Evolutionary conservation across 768 basidiomycete species (phyloP).

Genomic region (Mycena olivaceomarginata): DNA sequence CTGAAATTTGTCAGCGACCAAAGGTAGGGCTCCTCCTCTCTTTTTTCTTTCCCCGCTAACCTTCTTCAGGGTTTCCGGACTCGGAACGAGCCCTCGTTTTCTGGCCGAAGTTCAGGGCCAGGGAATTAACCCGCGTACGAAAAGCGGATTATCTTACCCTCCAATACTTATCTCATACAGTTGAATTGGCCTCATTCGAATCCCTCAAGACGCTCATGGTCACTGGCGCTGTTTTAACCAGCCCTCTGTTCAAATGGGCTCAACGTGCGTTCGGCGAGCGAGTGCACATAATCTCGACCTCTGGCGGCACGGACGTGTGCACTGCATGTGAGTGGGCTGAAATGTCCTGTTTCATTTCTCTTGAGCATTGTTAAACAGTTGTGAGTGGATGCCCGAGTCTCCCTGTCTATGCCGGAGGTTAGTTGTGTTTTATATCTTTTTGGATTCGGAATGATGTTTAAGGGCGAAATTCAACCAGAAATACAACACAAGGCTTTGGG

Average conservation of each 20-base stretch:
- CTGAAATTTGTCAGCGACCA: constrained; percentile 67
- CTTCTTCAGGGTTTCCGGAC: constrained; percentile 58
- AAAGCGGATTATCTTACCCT: neutral
- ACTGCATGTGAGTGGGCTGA: constrained; percentile 69
- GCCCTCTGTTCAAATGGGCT: constrained; percentile 81
- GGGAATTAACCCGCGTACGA: constrained; percentile 62
- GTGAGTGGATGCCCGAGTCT: constrained; percentile 67
- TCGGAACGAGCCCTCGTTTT: constrained; percentile 66
- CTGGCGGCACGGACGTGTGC: constrained; percentile 88
- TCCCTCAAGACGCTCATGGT: constrained; percentile 70
- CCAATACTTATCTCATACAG: constrained; percentile 49
- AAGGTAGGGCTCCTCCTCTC: constrained; percentile 49
- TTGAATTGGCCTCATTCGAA: constrained; percentile 72
- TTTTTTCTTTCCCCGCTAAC: constrained; percentile 31
- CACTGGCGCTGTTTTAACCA: constrained; percentile 81
- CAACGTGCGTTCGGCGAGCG: constrained; percentile 75
- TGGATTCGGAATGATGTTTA: constrained; percentile 1
- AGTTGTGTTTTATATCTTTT: constrained; percentile 34
- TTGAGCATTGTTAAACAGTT: constrained; percentile 60
- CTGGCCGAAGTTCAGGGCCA: constrained; percentile 67
- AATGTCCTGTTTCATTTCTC: neutral
- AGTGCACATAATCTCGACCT: constrained; percentile 71
- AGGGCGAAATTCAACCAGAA: constrained; percentile 60
- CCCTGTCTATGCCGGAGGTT: constrained; percentile 81
- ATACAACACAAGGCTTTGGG: constrained; percentile 79